Base-by-base conservation (phyloP, 2,329 filamentous ascomycete genomes). In the Claviceps quebecensis region DNA sequence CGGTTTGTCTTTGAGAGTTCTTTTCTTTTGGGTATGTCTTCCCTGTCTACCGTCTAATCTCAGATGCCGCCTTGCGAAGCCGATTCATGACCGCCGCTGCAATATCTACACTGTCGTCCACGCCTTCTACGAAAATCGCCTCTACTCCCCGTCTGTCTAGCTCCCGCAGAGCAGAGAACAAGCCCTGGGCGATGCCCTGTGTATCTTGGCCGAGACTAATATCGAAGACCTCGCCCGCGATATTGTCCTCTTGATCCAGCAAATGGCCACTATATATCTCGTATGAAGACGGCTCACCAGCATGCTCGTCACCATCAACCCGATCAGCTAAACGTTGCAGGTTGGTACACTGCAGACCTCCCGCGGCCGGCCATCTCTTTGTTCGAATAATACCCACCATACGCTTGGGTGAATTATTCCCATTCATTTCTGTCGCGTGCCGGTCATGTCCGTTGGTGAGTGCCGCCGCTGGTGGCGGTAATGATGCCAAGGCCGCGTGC, bases 51-150 rank as follows among this genome's bases (percentile, higher is more conserved):
- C 66, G 66, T 63, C 71, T 72, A 63, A 76, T 77, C 54, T 77
- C 74, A 22, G 76, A 79, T 23, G 86, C 86, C 51, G 86, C 86
- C 70, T 91, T 91, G 56, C 86, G 77, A 52, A 91, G 72, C 57
- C 86, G 75, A 61, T 91, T 91, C 84, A 91, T 90, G 57, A 91
- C 82, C 23, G 86, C 93, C 23, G 87, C 87, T 19, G 89, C 88
- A 58, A 93, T 83, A 63, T 93, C 86, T 36, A 85, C 82, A 53
- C 84, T 80, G 54, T 86, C 85, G 54, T 80, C 74, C 52, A 96
- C 86, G 2, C 91, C 91, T 65, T 98, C 93, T 11, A 97, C 87
- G 58, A 90, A 86, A 49, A 98, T 96, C 19, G 85, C 74, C 62
- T 93, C 83, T 4, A 88, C 88, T 34, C 81, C 78, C 55, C 81